Evolutionary conservation across 139 green algal species (phyloP).

Genomic region (Tetradesmus lagerheimii): DNA sequence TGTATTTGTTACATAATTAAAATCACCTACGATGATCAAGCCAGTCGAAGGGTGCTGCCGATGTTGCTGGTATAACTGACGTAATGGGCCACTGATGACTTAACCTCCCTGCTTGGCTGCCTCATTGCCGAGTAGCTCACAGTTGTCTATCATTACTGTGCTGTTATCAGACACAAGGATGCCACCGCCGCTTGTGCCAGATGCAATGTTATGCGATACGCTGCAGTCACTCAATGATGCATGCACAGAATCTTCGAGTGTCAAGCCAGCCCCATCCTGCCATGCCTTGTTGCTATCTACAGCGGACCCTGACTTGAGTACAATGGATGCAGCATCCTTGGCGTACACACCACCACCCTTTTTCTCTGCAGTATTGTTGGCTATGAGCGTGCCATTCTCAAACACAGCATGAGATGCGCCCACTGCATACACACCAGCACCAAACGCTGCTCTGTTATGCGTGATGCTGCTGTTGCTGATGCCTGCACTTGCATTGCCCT

Average conservation of each 20-base stretch:
- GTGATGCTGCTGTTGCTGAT: constrained; percentile 3
- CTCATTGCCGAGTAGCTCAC: not conserved
- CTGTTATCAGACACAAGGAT: not conserved
- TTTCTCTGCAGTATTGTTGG: not conserved
- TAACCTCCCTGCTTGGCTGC: no score
- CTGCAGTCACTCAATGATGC: not conserved
- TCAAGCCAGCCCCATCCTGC: not conserved
- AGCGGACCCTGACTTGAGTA: not conserved
- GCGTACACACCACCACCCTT: not conserved
- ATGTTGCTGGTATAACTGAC: no score
- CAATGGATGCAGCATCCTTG: not conserved
- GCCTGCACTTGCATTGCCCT: not conserved
- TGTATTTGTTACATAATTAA: no score
- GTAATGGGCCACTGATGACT: no score
- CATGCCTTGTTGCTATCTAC: not conserved
- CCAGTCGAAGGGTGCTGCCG: no score
- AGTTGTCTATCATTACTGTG: not conserved
- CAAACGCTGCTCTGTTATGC: not conserved
- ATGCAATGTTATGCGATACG: not conserved
- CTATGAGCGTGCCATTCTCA: not conserved
- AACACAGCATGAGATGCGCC: not conserved
- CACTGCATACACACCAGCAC: not conserved
- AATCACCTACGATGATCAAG: no score
- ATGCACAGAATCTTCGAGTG: not conserved
- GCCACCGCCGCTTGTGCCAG: not conserved